Evolutionary conservation across 306 rosid species (phyloP).

Genomic region (Argentina anserina): DNA sequence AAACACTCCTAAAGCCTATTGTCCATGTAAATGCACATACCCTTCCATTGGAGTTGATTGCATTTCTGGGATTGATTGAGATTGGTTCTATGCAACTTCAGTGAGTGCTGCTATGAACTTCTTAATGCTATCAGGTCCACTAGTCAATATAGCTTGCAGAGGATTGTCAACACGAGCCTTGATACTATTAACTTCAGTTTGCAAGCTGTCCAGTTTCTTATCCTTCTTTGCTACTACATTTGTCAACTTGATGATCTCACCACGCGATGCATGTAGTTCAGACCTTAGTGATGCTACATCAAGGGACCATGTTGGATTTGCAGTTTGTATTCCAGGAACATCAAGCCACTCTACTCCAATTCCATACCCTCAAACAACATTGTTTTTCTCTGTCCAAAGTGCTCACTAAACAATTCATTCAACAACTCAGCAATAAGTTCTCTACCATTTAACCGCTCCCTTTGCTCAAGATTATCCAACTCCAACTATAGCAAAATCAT

Average conservation of each 20-base stretch:
- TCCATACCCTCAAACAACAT: neutral
- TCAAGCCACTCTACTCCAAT: neutral
- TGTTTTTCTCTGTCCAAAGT: neutral
- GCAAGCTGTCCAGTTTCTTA: neutral
- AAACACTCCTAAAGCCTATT: too few species aligned
- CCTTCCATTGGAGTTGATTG: too few species aligned
- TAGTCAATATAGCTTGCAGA: too few species aligned
- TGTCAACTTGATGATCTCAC: neutral
- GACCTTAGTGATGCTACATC: neutral
- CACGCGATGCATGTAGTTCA: neutral
- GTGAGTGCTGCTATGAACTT: too few species aligned
- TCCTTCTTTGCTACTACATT: neutral
- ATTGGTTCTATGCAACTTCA: too few species aligned
- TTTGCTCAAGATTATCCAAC: neutral
- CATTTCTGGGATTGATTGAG: too few species aligned
- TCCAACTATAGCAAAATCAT: neutral
- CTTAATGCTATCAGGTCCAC: too few species aligned
- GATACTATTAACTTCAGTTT: neutral
- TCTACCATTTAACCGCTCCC: neutral
- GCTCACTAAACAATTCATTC: too few species aligned
- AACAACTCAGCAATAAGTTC: neutral
- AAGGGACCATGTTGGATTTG: too few species aligned
- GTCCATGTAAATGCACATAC: too few species aligned
- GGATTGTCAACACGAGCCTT: too few species aligned
- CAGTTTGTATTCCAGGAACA: neutral